phyloP scores from a whole-genome alignment of 2,329 filamentous ascomycete genomes.

The Calycina herbarum region DNA sequence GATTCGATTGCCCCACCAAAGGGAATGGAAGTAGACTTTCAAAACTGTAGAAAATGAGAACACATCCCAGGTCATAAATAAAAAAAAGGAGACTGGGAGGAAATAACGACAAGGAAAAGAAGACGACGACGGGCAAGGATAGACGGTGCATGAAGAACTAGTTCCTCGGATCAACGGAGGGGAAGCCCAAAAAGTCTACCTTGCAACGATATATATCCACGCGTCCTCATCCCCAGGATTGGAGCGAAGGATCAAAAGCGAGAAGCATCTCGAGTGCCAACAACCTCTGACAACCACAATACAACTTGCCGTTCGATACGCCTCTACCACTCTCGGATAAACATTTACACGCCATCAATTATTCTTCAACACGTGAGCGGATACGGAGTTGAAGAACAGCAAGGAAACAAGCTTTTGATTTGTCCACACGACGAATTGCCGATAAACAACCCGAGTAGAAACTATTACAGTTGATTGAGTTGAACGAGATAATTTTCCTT shows the following conservation, averaged over 20 bases:
- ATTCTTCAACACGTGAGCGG: background rate
- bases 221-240: background rate
- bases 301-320: background rate
- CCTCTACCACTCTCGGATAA: background rate
- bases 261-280: background rate
- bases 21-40: background rate
- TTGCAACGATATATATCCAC: background rate
- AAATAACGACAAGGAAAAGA: background rate
- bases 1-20: constrained; percentile 1
- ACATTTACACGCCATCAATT: background rate
- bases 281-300: background rate
- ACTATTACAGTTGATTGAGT: background rate
- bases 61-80: background rate
- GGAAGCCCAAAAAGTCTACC: background rate
- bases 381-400: background rate
- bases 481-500: background rate
- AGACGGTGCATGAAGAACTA: no score
- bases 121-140: background rate
- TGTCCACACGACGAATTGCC: background rate
- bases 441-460: background rate
- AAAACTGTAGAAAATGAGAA: background rate
- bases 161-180: background rate
- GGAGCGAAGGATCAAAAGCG: background rate
- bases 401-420: background rate
- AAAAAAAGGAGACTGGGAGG: background rate